phyloP scores from a whole-genome alignment of 139 green algal genomes.

The Nannochloris sp. region DNA sequence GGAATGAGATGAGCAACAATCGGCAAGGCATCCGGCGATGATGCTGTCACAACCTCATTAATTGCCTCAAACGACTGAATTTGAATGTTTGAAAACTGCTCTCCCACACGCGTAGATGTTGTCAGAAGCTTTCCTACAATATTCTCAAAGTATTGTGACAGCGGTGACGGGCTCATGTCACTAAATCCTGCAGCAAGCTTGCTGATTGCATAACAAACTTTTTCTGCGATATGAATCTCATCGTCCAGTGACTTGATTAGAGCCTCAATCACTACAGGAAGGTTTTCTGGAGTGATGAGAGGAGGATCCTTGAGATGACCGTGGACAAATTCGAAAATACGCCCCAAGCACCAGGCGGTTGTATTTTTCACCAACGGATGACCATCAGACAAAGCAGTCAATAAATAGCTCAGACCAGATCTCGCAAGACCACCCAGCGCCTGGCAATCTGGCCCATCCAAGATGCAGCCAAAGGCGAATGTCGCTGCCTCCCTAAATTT shows the following conservation, averaged over 20 bases:
- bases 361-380: slow-evolving; percentile 82
- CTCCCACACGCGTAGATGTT: slow-evolving; percentile 13
- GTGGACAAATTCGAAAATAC: slow-evolving; percentile 93
- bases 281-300: slow-evolving; percentile 40
- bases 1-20: slow-evolving; percentile 73
- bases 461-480: slow-evolving; percentile 91
- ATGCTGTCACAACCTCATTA: slow-evolving; percentile 83
- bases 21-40: slow-evolving; percentile 59
- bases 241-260: slow-evolving; percentile 59
- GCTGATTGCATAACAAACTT: slow-evolving; percentile 77
- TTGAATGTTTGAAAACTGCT: slow-evolving; percentile 43
- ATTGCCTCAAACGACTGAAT: slow-evolving; percentile 87
- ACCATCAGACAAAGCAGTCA: slow-evolving; percentile 66
- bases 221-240: slow-evolving; percentile 75
- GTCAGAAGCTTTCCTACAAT: slow-evolving; percentile 71
- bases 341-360: slow-evolving; percentile 88
- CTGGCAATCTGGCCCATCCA: slow-evolving; percentile 74
- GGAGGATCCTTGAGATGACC: slow-evolving; percentile 24
- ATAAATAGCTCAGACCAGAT: slow-evolving; percentile 63
- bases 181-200: slow-evolving; percentile 70
- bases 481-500: slow-evolving; percentile 85
- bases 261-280: slow-evolving; percentile 60
- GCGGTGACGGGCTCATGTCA: slow-evolving; percentile 35
- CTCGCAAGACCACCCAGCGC: slow-evolving; percentile 58
- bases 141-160: slow-evolving; percentile 82